phyloP scores from a whole-genome alignment of 805 yeast genomes.

The Kuraishia cidri region DNA sequence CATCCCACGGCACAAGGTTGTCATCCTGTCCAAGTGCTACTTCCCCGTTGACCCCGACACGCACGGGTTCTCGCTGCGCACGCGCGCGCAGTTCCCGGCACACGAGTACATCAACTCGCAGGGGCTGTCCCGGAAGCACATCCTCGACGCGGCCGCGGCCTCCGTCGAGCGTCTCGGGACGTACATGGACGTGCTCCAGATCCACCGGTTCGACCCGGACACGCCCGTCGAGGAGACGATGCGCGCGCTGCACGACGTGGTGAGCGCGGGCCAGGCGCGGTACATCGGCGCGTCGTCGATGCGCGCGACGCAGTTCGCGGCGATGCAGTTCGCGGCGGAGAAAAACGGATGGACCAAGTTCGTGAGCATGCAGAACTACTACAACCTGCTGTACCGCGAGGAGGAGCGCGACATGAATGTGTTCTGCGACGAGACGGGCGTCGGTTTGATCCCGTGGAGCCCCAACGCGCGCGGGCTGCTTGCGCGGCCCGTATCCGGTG shows the following conservation, averaged over 20 bases:
- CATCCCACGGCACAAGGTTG: slow-evolving; percentile 44
- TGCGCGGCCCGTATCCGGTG: slow-evolving; percentile 24
- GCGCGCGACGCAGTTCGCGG: slow-evolving; percentile 46
- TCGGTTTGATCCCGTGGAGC: slow-evolving; percentile 55
- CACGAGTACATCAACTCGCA: slow-evolving; percentile 21
- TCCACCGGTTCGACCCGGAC: slow-evolving; percentile 42
- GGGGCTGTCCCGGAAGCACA: slow-evolving; percentile 37
- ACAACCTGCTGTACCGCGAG: slow-evolving; percentile 48
- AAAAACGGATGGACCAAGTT: slow-evolving; percentile 47
- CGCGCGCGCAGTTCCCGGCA: slow-evolving; percentile 3
- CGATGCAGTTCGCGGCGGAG: slow-evolving; percentile 48
- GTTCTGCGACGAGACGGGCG: slow-evolving; percentile 40
- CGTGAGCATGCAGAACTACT: slow-evolving; percentile 46
- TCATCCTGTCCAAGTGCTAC: slow-evolving; percentile 41
- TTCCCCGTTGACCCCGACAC: slow-evolving; percentile 11
- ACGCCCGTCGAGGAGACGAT: slow-evolving; percentile 45
- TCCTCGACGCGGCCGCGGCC: slow-evolving; percentile 30
- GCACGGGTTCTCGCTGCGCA: not conserved
- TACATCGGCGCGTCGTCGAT: slow-evolving; percentile 61
- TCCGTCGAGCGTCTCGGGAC: slow-evolving; percentile 41
- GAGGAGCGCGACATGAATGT: slow-evolving; percentile 58
- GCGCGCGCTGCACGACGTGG: slow-evolving; percentile 46
- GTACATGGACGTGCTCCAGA: slow-evolving; percentile 43
- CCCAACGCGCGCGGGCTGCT: slow-evolving; percentile 43
- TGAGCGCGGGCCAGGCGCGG: slow-evolving; percentile 34